Evolutionary conservation across 768 basidiomycete genomes (phyloP), one percentile per base, ranked within the genome.

Genomic region (Multifurca ochricompacta): DNA sequence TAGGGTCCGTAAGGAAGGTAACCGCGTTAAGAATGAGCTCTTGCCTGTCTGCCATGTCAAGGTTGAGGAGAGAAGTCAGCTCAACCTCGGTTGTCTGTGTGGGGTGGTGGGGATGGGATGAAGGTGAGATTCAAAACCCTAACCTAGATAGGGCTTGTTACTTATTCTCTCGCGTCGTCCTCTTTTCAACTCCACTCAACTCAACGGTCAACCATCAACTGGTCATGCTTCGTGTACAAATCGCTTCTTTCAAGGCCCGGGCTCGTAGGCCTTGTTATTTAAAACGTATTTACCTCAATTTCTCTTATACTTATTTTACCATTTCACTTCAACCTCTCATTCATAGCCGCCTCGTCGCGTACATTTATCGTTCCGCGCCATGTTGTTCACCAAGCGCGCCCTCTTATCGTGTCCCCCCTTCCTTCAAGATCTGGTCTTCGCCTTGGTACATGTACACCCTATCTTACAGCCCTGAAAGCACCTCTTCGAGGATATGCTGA

Each of bases 21-120:
- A 95, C 80, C 0, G 93, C 93, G 72, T 85, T 90, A 39, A 77
- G 79, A 50, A 95, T 65, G 58, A 91, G 77, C 45, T 92, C 87
- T 62, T 78, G 76, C 65, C 85, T 78, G 65, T 87, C 81, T 62
- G 78, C 65, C 77, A 80, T 80, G 45, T 35, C 36, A 11, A 14
- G 36, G 39, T 52, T 25, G n/a, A 41, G 31, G 46, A 14, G 41
- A 4, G 19, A 40, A 11, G 18, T n/a, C 37, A 42, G 18, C 19
- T 40, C 39, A 21, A 21, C 10, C 2, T n/a, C n/a, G n/a, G n/a
- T n/a, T 13, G 8, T 25, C 4, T 3, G 4, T n/a, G n/a, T 16
- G 28, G 31, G 21, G 21, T 16, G 14, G n/a, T 21, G 7, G 11
- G 14, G 32, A 10, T 40, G 36, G 45, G 45, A 53, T 28, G 35